Conservation (phyloP, 2,329 filamentous ascomycete species). For the Aspergillus hortae region DNA sequence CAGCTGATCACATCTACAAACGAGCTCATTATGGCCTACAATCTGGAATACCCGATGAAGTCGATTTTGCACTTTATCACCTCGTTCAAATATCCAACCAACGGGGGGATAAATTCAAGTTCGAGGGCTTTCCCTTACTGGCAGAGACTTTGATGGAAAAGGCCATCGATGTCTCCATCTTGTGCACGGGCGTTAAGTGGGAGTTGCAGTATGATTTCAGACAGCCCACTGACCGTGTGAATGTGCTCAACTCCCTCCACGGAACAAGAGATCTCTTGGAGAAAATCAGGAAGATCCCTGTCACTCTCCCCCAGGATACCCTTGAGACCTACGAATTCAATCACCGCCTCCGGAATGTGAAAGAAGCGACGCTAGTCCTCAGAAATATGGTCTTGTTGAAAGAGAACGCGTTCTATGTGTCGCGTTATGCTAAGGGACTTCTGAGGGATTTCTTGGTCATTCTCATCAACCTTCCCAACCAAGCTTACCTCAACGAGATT, state of each 20-base stretch:
- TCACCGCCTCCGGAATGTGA: conserved; percentile 70
- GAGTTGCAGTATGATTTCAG: conserved; percentile 64
- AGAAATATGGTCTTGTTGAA: conserved; percentile 94
- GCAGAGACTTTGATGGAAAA: conserved; percentile 86
- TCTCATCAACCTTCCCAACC: conserved; percentile 69
- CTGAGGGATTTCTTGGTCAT: conserved; percentile 82
- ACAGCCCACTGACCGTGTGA: conserved; percentile 51
- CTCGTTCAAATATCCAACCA: conserved; percentile 94
- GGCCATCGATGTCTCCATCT: conserved; percentile 68
- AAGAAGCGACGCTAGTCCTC: conserved; percentile 81
- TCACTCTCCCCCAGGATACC: conserved; percentile 59
- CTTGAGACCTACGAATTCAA: conserved; percentile 69
- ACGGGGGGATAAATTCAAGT: conserved; percentile 91
- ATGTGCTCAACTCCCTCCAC: conserved; percentile 61
- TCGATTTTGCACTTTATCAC: conserved; percentile 90
- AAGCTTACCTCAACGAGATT: conserved; percentile 70
- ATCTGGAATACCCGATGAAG: conserved; percentile 73
- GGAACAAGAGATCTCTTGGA: conserved; percentile 71
- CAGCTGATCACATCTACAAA: conserved; percentile 70
- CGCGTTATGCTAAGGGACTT: conserved; percentile 61
- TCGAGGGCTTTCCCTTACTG: conserved; percentile 84
- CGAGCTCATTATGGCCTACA: conserved; percentile 80
- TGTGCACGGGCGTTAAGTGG: conserved; percentile 84
- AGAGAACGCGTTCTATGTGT: conserved; percentile 81
- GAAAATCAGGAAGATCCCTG: conserved; percentile 62